Evolutionary conservation across 1,284 basidiomycete genomes (phyloP), one percentile per base, ranked within the genome.

Genomic region (Moniliella sp.): DNA sequence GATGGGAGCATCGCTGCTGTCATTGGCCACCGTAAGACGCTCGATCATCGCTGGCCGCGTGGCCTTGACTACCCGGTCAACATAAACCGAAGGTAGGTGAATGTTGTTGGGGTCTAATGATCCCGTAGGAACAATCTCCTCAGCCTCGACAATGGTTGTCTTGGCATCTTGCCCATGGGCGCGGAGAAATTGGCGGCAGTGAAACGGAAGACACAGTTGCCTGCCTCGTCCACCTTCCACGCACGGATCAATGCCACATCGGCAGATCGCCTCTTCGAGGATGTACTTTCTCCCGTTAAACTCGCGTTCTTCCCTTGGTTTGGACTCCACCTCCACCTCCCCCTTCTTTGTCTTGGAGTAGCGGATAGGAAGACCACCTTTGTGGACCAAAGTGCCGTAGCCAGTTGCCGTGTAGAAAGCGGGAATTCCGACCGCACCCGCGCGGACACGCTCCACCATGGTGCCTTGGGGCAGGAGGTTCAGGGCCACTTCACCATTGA

Each of bases 381-480:
- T 62, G 42, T 65, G 56, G 0, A 65, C 57, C 4, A 54, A 51
- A 0, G 64, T 65, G 7, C 62, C 61, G 36, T 43, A 47, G 2
- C 84, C 86, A 2, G 84, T 91, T 4, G 84, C 80, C 4, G 83
- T 94, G 65, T 71, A 97, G 67, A 97, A 84, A 8, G 80, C 86
- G 4, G 86, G 88, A 47, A 91, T 86, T 35, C 86, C 88, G 14
- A 82, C 79, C 2, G 79, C 86, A 37, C 82, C 81, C 3, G 86
- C 78, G 21, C 86, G 74, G 40, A 91, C 69, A 40, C 84, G 75
- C 58, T 91, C 88, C 13, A 78, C 77, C 17, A 97, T 73, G 8
- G 82, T 86, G 5, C 55, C 55, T 35, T 58, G 55, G 2, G 55
- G 55, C 7, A 46, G 41, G 3, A 58, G 37, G 32, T 57, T 40